phyloP scores from a whole-genome alignment of 345 rosid species.

The Corchorus olitorius region DNA sequence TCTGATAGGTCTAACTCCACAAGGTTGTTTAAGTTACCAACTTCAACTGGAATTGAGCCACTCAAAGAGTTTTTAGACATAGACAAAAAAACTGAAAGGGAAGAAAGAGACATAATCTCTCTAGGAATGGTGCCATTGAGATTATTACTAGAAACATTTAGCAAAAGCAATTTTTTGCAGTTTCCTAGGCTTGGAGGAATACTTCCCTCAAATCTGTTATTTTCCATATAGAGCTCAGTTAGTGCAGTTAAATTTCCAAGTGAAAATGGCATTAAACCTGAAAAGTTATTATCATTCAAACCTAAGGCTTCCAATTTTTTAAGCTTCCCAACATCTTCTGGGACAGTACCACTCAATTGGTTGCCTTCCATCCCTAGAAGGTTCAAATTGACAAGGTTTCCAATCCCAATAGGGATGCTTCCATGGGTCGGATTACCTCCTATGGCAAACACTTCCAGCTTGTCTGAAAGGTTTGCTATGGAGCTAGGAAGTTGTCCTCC shows the following conservation, averaged over 20 bases:
- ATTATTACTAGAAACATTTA: slow-evolving; percentile 33
- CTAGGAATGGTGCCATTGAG: slow-evolving; percentile 41
- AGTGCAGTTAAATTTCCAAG: slow-evolving; percentile 31
- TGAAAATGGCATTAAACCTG: slow-evolving; percentile 4
- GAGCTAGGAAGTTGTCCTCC: slow-evolving; percentile 32
- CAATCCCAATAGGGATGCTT: slow-evolving; percentile 23
- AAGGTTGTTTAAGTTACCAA: background rate
- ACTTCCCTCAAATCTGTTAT: slow-evolving; percentile 30
- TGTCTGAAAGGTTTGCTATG: slow-evolving; percentile 28
- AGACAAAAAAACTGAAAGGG: slow-evolving; percentile 33
- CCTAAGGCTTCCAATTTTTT: slow-evolving; percentile 8
- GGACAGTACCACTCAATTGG: slow-evolving; percentile 22
- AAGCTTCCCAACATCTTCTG: slow-evolving; percentile 24
- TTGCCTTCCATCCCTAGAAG: slow-evolving; percentile 3
- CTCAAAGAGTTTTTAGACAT: slow-evolving; percentile 34
- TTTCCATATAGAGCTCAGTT: slow-evolving; percentile 18
- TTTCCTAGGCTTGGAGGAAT: slow-evolving; percentile 39
- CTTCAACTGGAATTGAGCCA: slow-evolving; percentile 31
- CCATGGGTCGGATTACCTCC: slow-evolving; percentile 18
- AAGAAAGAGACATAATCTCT: slow-evolving; percentile 33
- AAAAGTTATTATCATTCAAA: background rate
- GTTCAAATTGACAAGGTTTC: slow-evolving; percentile 19
- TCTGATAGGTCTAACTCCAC: slow-evolving; percentile 10
- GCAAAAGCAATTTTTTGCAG: slow-evolving; percentile 19
- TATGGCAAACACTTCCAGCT: background rate